Conservation (phyloP, 495 filamentous ascomycete species). For the Xylaria telfairii region DNA sequence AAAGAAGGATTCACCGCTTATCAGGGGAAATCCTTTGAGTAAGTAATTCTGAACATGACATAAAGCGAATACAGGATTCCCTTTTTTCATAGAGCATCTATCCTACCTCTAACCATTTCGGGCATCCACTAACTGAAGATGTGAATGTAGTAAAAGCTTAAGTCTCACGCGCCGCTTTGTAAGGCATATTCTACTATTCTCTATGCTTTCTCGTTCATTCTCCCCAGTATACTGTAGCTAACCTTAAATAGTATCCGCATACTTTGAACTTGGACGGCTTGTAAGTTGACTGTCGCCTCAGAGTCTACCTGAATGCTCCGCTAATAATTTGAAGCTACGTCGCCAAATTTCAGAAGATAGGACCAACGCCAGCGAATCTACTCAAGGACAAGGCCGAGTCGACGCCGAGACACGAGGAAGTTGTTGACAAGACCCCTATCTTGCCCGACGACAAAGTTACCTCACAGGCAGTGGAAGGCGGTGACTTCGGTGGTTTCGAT, state of each 20-base stretch:
- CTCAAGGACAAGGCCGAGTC: constrained; percentile 48
- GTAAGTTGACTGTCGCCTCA: constrained; percentile 2
- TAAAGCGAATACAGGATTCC: neutral
- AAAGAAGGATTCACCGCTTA: constrained; percentile 87
- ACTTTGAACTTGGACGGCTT: constrained; percentile 88
- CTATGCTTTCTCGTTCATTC: no score
- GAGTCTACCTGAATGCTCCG: neutral
- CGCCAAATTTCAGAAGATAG: constrained; percentile 93
- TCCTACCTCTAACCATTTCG: neutral
- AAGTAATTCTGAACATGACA: neutral
- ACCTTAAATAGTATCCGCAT: constrained; percentile 22
- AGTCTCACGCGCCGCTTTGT: constrained; percentile 80
- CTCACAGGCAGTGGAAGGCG: constrained; percentile 37
- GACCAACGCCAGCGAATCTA: constrained; percentile 67
- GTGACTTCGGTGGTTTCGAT: constrained; percentile 88
- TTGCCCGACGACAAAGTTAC: constrained; percentile 48
- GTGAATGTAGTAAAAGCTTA: constrained; percentile 50
- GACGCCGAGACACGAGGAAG: constrained; percentile 36
- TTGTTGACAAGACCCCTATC: constrained; percentile 59
- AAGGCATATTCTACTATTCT: no score
- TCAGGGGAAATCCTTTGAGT: constrained; percentile 81
- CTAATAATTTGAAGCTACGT: constrained; percentile 65
- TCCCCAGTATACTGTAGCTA: constrained; percentile 13
- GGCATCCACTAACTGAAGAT: neutral
- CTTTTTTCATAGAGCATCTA: neutral